These are phyloP conservation scores for Macrolepiota albuminosa DNA, from an alignment of 768 basidiomycete species.

Conservation along the genomic window DNA sequence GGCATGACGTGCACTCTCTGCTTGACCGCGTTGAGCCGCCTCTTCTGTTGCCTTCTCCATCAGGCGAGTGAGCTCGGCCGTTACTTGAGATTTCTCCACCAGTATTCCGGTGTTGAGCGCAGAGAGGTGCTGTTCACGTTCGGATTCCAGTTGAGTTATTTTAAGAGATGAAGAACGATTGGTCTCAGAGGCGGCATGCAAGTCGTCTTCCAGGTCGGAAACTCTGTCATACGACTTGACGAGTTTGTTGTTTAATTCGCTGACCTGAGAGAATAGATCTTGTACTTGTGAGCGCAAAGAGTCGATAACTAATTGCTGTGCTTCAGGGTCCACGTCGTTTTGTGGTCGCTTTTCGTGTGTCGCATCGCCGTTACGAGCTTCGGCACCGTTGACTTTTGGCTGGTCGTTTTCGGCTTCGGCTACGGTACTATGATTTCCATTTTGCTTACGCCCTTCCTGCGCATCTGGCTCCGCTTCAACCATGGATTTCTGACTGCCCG, in stretches of 20 bases:
- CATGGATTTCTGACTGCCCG: constrained; percentile 6
- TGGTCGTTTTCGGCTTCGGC: constrained; percentile 3
- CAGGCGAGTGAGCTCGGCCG: constrained; percentile 83
- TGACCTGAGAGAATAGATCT: constrained; percentile 86
- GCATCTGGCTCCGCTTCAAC: constrained; percentile 9
- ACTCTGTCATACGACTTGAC: constrained; percentile 89
- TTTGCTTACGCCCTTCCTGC: constrained; percentile 1
- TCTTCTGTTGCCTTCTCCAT: constrained; percentile 97
- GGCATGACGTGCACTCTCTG: constrained; percentile 72
- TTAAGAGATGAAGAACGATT: constrained; percentile 58
- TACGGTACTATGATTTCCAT: not conserved
- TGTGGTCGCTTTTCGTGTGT: constrained; percentile 13
- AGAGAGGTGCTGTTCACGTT: constrained; percentile 82
- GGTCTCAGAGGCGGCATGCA: constrained; percentile 62
- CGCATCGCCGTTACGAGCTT: constrained; percentile 11
- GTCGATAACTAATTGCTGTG: constrained; percentile 78
- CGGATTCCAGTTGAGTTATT: constrained; percentile 76
- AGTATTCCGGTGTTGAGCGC: constrained; percentile 88
- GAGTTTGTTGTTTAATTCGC: constrained; percentile 87
- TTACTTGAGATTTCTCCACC: constrained; percentile 90
- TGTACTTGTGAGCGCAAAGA: constrained; percentile 78
- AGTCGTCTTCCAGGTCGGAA: constrained; percentile 87
- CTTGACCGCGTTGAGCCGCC: constrained; percentile 85
- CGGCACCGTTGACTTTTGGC: constrained; percentile 14
- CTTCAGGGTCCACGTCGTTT: constrained; percentile 42